Percentiles rank a stretch among this genome's conserved stretches.
Evolutionary conservation across 129 eudicot species (phyloP).

Genomic region (Pulicaria dysenterica): DNA sequence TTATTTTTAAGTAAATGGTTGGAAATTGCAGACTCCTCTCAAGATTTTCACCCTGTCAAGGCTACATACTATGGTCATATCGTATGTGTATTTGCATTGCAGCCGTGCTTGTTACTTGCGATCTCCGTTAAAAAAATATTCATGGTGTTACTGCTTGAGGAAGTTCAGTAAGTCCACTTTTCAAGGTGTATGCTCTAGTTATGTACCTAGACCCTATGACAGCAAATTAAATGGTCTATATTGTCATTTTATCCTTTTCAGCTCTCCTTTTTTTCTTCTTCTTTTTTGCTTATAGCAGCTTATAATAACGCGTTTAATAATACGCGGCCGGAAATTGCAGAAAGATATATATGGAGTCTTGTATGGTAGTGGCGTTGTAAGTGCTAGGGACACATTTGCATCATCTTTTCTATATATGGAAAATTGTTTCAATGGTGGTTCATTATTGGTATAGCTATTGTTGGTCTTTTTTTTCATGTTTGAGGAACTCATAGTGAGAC

Average conservation of each 20-base stretch:
- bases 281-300: slow-evolving; percentile 17
- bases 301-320: slow-evolving; percentile 14
- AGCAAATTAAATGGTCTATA: not conserved
- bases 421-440: not conserved
- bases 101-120: slow-evolving; percentile 27
- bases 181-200: slow-evolving; percentile 7
- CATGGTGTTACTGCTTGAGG: slow-evolving; percentile 10
- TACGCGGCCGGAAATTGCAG: slow-evolving; percentile 9
- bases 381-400: slow-evolving; percentile 5
- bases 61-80: not conserved
- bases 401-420: slow-evolving; percentile 11
- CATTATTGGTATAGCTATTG: not conserved
- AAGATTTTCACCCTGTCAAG: too few relatives aligned
- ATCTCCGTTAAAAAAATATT: slow-evolving; percentile 26
- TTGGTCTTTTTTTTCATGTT: not conserved
- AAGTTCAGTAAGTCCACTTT: slow-evolving; percentile 10
- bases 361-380: slow-evolving; percentile 4
- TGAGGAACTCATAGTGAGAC: not conserved
- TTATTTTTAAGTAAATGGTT: too few relatives aligned
- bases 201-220: not conserved
- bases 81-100: slow-evolving; percentile 9
- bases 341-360: slow-evolving; percentile 9
- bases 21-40: too few relatives aligned
- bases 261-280: slow-evolving; percentile 9
- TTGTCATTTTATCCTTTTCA: not conserved